Conservation (phyloP, 1,284 basidiomycete genomes). For the Ceratobasidium sp. region DNA sequence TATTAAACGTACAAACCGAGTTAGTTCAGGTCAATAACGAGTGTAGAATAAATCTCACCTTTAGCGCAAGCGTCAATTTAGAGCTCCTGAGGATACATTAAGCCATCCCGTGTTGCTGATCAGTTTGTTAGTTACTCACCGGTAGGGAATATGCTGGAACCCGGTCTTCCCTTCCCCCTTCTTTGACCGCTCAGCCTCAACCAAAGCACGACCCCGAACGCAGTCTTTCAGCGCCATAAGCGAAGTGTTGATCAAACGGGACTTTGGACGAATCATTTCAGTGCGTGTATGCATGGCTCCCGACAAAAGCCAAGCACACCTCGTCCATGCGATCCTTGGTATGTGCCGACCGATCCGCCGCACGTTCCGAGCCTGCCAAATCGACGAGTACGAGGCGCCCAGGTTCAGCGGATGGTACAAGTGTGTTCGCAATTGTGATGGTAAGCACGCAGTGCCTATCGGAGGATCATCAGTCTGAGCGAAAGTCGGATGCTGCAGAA, state of each 20-base stretch:
- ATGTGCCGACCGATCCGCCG: slow-evolving; percentile 50
- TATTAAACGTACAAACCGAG: slow-evolving; percentile 34
- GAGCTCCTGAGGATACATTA: slow-evolving; percentile 24
- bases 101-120: background rate
- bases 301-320: background rate
- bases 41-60: slow-evolving; percentile 48
- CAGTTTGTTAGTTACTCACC: slow-evolving; percentile 38
- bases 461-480: slow-evolving; percentile 48
- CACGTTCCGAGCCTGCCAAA: slow-evolving; percentile 49
- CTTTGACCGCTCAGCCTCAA: slow-evolving; percentile 38
- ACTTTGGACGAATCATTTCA: slow-evolving; percentile 46
- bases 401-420: slow-evolving; percentile 55
- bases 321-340: slow-evolving; percentile 46
- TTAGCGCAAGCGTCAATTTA: slow-evolving; percentile 56
- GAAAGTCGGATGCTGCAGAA: background rate
- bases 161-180: slow-evolving; percentile 51
- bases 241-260: slow-evolving; percentile 56
- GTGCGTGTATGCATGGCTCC: slow-evolving; percentile 52
- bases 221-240: slow-evolving; percentile 58
- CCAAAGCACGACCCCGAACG: slow-evolving; percentile 52
- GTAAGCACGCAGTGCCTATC: slow-evolving; percentile 56
- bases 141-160: slow-evolving; percentile 57
- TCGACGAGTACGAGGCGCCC: slow-evolving; percentile 56
- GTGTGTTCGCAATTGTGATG: slow-evolving; percentile 54
- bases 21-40: background rate